These are phyloP conservation scores for Candida dubliniensis DNA, from an alignment of 1,139 yeast genomes.

Conservation along the genomic window DNA sequence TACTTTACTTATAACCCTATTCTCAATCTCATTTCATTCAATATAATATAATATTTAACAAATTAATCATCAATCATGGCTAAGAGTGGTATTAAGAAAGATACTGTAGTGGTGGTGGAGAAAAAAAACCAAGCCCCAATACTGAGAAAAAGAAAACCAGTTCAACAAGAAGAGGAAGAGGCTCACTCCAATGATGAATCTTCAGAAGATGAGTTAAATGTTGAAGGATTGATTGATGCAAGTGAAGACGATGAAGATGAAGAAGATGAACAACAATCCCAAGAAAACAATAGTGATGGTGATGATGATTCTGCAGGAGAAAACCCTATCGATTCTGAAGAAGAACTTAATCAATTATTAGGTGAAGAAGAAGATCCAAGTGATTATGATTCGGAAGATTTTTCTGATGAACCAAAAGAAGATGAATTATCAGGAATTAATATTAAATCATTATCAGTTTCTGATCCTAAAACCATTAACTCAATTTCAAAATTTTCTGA, in stretches of 20 bases:
- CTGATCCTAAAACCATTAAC: conserved; percentile 23
- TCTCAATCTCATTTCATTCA: conserved; percentile 1
- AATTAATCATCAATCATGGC: conserved; percentile 16
- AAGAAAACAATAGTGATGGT: conserved; percentile 28
- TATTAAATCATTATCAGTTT: conserved; percentile 48
- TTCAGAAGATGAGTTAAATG: conserved; percentile 32
- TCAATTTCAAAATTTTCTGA: conserved; percentile 63
- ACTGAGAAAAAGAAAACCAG: conserved; percentile 21
- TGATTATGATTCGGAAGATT: conserved; percentile 40
- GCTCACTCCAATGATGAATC: conserved; percentile 15
- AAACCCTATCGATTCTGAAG: conserved; percentile 50
- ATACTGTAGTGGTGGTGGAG: conserved; percentile 8
- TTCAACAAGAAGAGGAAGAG: conserved; percentile 17
- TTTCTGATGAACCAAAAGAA: conserved; percentile 56
- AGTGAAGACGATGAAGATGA: conserved; percentile 25
- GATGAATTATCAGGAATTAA: conserved; percentile 53
- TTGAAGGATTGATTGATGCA: conserved; percentile 24
- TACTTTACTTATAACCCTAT: too few species aligned
- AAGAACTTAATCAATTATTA: conserved; percentile 57
- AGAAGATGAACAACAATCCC: conserved; percentile 27
- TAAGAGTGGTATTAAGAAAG: conserved; percentile 10
- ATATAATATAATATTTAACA: neutral
- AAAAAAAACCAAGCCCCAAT: conserved; percentile 10
- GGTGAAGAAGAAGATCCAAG: conserved; percentile 50
- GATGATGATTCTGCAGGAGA: conserved; percentile 29